Evolutionary conservation across 2,329 filamentous ascomycete species (phyloP).

Genomic region (Magnaporthiopsis incrustans): DNA sequence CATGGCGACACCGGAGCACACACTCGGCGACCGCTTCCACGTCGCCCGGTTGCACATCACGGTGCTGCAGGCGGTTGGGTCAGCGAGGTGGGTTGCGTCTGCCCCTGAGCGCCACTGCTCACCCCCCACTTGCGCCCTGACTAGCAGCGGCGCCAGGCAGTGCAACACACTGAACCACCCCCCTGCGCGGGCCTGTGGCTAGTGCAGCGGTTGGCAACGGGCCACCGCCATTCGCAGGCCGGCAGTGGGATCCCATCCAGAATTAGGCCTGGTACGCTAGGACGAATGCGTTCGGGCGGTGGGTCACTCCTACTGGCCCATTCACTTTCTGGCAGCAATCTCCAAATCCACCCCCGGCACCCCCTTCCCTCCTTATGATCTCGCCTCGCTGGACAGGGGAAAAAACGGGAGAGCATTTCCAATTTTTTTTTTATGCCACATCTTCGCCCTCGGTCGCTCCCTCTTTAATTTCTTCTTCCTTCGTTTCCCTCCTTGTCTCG

Average conservation of each 20-base stretch:
- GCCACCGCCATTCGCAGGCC: background rate
- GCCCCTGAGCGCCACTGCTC: background rate
- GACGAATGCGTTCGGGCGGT: background rate
- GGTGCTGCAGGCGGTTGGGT: background rate
- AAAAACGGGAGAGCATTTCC: background rate
- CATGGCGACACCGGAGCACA: no score
- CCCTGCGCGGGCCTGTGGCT: background rate
- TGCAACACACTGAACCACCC: background rate
- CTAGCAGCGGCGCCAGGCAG: background rate
- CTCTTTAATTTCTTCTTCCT: constrained; percentile 1
- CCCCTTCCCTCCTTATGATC: background rate
- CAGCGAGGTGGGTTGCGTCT: background rate
- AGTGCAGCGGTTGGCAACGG: background rate
- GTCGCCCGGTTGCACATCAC: background rate
- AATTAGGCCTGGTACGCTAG: background rate
- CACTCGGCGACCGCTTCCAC: background rate
- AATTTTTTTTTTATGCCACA: background rate
- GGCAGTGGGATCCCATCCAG: background rate
- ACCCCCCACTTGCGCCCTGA: background rate
- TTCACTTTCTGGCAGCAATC: background rate
- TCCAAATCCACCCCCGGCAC: background rate
- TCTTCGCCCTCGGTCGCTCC: background rate
- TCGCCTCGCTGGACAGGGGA: background rate
- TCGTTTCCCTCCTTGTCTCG: background rate
- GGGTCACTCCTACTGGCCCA: background rate